These are phyloP conservation scores for Zangia roseola DNA, from an alignment of 768 basidiomycete species.

Conservation along the genomic window DNA sequence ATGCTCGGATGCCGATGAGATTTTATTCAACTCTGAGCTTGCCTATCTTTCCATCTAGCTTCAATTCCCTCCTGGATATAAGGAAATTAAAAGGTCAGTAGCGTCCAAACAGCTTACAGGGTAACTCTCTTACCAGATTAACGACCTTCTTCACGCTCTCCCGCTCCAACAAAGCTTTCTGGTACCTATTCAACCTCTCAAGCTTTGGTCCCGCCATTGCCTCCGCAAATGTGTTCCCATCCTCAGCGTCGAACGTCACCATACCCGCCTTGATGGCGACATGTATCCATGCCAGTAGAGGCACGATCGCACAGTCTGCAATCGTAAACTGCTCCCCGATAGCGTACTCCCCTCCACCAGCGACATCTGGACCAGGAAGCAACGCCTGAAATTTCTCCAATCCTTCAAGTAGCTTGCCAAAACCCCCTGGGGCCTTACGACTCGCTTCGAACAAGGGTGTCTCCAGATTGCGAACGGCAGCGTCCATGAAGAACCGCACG, in stretches of 20 bases:
- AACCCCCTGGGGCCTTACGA: constrained; percentile 5
- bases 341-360: constrained; percentile 38
- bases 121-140: constrained; percentile 6
- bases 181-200: constrained; percentile 48
- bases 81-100: background rate
- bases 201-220: constrained; percentile 43
- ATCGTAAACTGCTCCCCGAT: constrained; percentile 48
- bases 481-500: constrained; percentile 61
- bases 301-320: constrained; percentile 58
- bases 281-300: constrained; percentile 51
- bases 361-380: constrained; percentile 35
- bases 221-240: constrained; percentile 43
- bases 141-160: constrained; percentile 8
- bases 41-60: background rate
- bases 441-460: constrained; percentile 35
- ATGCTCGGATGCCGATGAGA: no score
- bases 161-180: constrained; percentile 43
- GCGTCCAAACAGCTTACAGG: no score
- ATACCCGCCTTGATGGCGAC: constrained; percentile 46
- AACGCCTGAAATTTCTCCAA: constrained; percentile 6
- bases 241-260: constrained; percentile 47
- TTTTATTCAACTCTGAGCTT: background rate
- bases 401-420: background rate
- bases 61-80: constrained; percentile 4
- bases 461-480: constrained; percentile 43